Evolutionary conservation across 495 filamentous ascomycete genomes (phyloP), one percentile per base, ranked within the genome.

Genomic region (Aspergillus sclerotiicarbonarius): DNA sequence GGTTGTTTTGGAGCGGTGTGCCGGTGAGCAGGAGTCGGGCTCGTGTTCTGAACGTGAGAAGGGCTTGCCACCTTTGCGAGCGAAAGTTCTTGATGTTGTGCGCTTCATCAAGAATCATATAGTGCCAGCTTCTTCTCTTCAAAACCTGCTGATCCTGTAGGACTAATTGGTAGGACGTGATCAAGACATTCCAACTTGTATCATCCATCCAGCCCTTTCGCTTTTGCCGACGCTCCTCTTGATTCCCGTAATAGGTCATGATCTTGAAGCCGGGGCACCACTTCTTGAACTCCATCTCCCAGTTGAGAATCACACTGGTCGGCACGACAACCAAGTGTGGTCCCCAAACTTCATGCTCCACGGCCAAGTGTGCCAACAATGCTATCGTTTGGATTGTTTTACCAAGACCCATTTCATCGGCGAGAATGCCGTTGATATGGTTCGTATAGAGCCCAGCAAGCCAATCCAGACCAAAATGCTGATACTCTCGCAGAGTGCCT

Each of bases 221-320:
- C 73, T 96, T 96, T 63, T 84, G 80, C 69, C 89, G 90, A 18
- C 95, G 88, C 76, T 98, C 93, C 59, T 98, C 94, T 64, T 89
- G 85, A 41, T 84, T 89, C 13, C 95, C 95, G 68, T 98, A 98
- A 76, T 99, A 99, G 2, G 92, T 92, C 60, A 98, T 84, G 58
- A 98, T 92, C 68, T 96, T 98, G 81, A 99, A 99, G 2, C 95
- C 95, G 12, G 95, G 95, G 50, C 91, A 92, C 87, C 92, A 99
- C 71, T 98, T 98, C 67, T 98, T 98, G 80, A 99, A 99, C 71
- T 99, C 95, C 88, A 96, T 97, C 69, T 98, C 95, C 95, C 95
- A 99, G 69, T 99, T 99, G 52, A 99, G 85, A 80, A 99, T 96
- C 30, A 99, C 95, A 73, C 92, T 96, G 8, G 95, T 98, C 2